phyloP scores from a whole-genome alignment of 2,329 filamentous ascomycete species.

The Colletotrichum tamarilloi region DNA sequence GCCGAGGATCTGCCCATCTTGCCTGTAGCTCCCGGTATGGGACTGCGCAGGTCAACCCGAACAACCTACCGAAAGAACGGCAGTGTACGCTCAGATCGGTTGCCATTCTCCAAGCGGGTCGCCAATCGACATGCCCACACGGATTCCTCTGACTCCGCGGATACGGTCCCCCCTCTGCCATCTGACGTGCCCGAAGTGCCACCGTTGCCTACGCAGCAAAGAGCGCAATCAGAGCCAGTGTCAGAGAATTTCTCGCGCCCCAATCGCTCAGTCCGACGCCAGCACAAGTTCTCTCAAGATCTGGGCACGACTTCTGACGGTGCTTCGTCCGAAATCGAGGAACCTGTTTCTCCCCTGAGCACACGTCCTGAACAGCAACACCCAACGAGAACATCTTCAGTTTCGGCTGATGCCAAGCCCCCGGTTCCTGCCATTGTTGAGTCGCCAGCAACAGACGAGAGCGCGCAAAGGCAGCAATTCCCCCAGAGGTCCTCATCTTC shows the following conservation, averaged over 20 bases:
- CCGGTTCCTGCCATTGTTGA: slow-evolving; percentile 72
- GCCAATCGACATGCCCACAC: slow-evolving; percentile 71
- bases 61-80: slow-evolving; percentile 90
- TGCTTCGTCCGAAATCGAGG: slow-evolving; percentile 46
- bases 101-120: slow-evolving; percentile 79
- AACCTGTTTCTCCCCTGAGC: slow-evolving; percentile 35
- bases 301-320: slow-evolving; percentile 58
- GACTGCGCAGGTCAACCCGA: slow-evolving; percentile 87
- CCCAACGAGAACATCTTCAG: slow-evolving; percentile 48
- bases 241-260: slow-evolving; percentile 74
- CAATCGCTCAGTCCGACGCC: slow-evolving; percentile 57
- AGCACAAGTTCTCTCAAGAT: slow-evolving; percentile 62
- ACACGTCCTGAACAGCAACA: slow-evolving; percentile 44
- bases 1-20: slow-evolving; percentile 87
- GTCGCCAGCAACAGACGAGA: slow-evolving; percentile 64
- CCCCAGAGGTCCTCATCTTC: slow-evolving; percentile 64
- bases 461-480: slow-evolving; percentile 48
- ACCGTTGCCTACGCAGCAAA: slow-evolving; percentile 59
- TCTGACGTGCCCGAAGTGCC: slow-evolving; percentile 58
- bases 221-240: slow-evolving; percentile 77
- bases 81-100: slow-evolving; percentile 82
- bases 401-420: slow-evolving; percentile 42
- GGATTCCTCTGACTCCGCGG: slow-evolving; percentile 49
- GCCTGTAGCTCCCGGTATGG: slow-evolving; percentile 79
- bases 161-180: slow-evolving; percentile 44